Evolutionary conservation across 371 early-diverging fungal species (phyloP).

Genomic region (Lichtheimia hyalospora): DNA sequence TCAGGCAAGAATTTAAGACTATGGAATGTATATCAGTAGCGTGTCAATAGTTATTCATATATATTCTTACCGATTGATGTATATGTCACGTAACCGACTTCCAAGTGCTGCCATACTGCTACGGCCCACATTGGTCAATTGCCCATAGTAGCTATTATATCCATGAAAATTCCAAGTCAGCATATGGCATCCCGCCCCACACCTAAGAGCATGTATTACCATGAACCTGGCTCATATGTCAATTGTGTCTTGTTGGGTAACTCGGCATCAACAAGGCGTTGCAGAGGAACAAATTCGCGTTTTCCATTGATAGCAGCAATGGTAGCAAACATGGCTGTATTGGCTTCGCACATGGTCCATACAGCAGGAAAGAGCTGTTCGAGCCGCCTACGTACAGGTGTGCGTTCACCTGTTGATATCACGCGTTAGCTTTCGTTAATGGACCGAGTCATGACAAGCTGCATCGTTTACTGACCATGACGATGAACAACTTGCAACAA

Average conservation of each 20-base stretch:
- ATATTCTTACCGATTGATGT: conserved; percentile 53
- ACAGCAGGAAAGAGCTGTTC: conserved; percentile 40
- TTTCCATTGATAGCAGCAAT: conserved; percentile 26
- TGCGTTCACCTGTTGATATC: conserved; percentile 45
- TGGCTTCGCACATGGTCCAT: conserved; percentile 58
- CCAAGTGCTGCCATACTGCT: conserved; percentile 60
- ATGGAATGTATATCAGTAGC: not conserved
- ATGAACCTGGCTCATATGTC: conserved; percentile 29
- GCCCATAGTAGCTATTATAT: conserved; percentile 62
- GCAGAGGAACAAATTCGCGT: conserved; percentile 17
- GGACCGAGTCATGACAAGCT: not conserved
- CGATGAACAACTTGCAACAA: conserved; percentile 56
- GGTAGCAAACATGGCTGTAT: conserved; percentile 46
- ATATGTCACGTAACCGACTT: conserved; percentile 59
- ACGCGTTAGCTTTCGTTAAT: too few species aligned
- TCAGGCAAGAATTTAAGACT: conserved; percentile 47
- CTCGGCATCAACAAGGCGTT: conserved; percentile 35
- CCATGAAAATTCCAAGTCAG: not conserved
- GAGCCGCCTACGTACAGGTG: conserved; percentile 50
- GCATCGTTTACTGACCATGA: conserved; percentile 42
- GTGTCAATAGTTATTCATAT: not conserved
- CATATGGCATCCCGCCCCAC: not conserved
- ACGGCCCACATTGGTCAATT: conserved; percentile 78
- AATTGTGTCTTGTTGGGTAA: conserved; percentile 10
- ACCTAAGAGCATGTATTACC: conserved; percentile 20